A percentile compares a stretch with the other conserved stretches of the same genome.
Evolutionary conservation across 305 asterid species (phyloP).

Genomic region (Solanum hybrid): DNA sequence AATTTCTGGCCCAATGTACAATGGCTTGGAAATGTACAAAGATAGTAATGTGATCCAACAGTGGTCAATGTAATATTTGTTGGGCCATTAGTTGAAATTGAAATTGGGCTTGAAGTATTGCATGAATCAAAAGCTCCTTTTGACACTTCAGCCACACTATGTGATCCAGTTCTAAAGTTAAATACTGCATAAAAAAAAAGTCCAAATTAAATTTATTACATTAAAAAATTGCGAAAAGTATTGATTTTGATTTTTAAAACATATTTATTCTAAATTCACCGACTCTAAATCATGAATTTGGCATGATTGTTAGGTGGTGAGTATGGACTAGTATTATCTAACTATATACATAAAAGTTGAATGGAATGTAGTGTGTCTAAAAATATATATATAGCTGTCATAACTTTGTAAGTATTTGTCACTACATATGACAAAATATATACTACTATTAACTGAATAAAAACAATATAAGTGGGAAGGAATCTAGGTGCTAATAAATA

Average conservation of each 20-base stretch:
- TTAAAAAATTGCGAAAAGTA: background rate
- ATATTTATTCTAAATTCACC: background rate
- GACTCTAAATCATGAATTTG: background rate
- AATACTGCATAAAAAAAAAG: constrained; percentile 7
- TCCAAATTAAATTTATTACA: background rate
- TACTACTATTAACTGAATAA: background rate
- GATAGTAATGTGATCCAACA: constrained; percentile 37
- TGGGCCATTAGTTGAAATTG: constrained; percentile 26
- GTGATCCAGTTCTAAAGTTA: constrained; percentile 29
- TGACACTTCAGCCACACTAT: constrained; percentile 42
- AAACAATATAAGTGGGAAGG: background rate
- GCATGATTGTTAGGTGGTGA: background rate
- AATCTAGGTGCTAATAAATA: background rate
- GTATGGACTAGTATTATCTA: background rate
- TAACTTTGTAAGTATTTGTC: background rate
- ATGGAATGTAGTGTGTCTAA: background rate
- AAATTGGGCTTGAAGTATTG: constrained; percentile 31
- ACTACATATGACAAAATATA: background rate
- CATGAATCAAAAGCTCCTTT: constrained; percentile 32
- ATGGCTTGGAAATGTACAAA: constrained; percentile 35
- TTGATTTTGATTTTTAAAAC: background rate
- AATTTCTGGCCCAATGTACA: constrained; percentile 41
- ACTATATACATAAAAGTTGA: background rate
- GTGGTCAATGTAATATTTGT: constrained; percentile 24
- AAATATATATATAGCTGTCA: background rate